These are phyloP conservation scores for Phalaenopsis aphrodite DNA, from an alignment of 106 monocot genomes.

Conservation along the genomic window DNA sequence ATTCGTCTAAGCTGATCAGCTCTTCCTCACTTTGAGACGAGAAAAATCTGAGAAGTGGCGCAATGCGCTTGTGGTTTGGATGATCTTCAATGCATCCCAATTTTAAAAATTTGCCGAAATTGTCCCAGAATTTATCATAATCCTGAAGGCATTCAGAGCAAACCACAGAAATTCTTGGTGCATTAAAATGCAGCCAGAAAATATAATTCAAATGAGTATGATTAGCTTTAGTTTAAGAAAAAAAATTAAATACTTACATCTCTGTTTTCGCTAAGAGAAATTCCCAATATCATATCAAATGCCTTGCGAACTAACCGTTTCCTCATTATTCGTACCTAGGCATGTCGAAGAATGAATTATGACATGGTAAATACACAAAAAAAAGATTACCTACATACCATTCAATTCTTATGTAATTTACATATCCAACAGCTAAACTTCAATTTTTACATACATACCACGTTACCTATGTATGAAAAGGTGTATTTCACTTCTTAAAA, in stretches of 20 bases:
- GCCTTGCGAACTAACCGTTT: conserved; percentile 91
- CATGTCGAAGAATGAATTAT: conserved; percentile 6
- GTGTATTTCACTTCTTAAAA: too few relatives aligned
- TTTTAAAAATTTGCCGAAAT: conserved; percentile 87
- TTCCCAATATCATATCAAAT: conserved; percentile 96
- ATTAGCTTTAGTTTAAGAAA: neutral
- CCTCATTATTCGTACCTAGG: conserved; percentile 92
- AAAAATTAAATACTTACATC: conserved; percentile 44
- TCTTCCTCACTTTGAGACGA: conserved; percentile 83
- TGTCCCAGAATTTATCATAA: conserved; percentile 98
- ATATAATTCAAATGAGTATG: neutral
- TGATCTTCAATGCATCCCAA: conserved; percentile 94
- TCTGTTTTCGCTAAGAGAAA: conserved; percentile 86
- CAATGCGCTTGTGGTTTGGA: conserved; percentile 87
- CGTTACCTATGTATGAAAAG: too few relatives aligned
- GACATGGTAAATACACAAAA: neutral
- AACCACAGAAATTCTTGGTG: neutral
- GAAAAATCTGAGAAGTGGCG: conserved; percentile 87
- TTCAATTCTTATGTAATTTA: too few relatives aligned
- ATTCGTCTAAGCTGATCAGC: conserved; percentile 90
- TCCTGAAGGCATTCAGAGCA: conserved; percentile 29
- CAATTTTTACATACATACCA: too few relatives aligned
- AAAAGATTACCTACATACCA: too few relatives aligned
- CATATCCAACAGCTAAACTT: too few relatives aligned
- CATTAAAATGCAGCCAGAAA: neutral